phyloP scores from a whole-genome alignment of 768 basidiomycete species.

The Xanthoconium stramineum region DNA sequence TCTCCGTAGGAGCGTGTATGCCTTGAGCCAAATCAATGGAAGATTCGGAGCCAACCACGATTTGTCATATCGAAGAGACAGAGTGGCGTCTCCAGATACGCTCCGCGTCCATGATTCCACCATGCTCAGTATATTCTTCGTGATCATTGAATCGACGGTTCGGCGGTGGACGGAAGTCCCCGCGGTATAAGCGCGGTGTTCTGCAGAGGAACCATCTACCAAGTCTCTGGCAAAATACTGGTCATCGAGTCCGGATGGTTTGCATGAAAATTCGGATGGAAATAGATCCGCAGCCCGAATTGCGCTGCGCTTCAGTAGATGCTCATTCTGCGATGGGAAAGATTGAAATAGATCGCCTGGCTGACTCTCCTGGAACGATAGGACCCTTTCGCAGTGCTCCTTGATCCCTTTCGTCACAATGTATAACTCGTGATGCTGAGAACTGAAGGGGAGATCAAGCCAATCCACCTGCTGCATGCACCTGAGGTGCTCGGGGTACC shows the following conservation, averaged over 20 bases:
- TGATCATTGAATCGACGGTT: neutral
- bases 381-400: slow-evolving; percentile 19
- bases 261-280: neutral
- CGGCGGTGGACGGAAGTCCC: slow-evolving; percentile 4
- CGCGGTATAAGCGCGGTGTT: slow-evolving; percentile 13
- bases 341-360: neutral
- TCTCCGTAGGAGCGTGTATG: slow-evolving; percentile 25
- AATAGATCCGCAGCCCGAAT: neutral
- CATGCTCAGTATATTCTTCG: slow-evolving; percentile 2
- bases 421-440: slow-evolving; percentile 34
- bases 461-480: slow-evolving; percentile 41
- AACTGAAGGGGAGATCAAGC: slow-evolving; percentile 19
- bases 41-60: slow-evolving; percentile 27
- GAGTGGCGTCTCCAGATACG: neutral
- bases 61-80: slow-evolving; percentile 22
- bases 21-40: slow-evolving; percentile 21
- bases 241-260: neutral
- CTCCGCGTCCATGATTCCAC: slow-evolving; percentile 7
- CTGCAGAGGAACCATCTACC: neutral
- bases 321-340: slow-evolving; percentile 8
- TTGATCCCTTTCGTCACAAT: slow-evolving; percentile 28
- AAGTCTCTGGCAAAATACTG: slow-evolving; percentile 15
- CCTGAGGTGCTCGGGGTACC: slow-evolving; percentile 36
- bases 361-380: slow-evolving; percentile 6
- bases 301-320: slow-evolving; percentile 4